Evolutionary conservation across 768 basidiomycete genomes (phyloP).

Genomic region (Wakefieldia striispora): DNA sequence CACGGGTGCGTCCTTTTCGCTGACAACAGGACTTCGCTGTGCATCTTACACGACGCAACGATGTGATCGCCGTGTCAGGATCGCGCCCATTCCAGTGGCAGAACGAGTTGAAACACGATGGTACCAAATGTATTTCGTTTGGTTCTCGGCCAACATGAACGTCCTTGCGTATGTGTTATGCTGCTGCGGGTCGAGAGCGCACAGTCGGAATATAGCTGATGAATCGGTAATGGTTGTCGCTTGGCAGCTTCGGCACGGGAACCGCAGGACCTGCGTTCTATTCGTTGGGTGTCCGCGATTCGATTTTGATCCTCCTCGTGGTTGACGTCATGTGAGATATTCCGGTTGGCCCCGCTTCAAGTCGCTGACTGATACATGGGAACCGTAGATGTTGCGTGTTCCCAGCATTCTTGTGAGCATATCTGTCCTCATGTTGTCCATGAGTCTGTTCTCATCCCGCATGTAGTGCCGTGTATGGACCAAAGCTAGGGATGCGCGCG

Average conservation of each 20-base stretch:
- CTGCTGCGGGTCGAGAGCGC: too few relatives aligned
- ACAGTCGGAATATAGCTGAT: too few relatives aligned
- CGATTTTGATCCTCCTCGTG: conserved; percentile 39
- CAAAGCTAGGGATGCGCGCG: conserved; percentile 53
- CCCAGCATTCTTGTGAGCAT: conserved; percentile 39
- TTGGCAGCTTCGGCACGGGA: conserved; percentile 45
- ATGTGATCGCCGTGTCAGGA: conserved; percentile 24
- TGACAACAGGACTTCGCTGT: too few relatives aligned
- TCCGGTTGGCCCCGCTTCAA: too few relatives aligned
- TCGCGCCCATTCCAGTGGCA: conserved; percentile 37
- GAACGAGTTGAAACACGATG: conserved; percentile 40
- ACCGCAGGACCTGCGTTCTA: conserved; percentile 51
- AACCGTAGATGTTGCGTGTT: conserved; percentile 30
- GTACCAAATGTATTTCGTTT: conserved; percentile 51
- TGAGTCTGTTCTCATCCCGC: background rate
- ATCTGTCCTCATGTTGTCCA: background rate
- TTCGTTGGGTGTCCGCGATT: conserved; percentile 42
- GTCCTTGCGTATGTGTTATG: conserved; percentile 36
- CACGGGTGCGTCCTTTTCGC: conserved; percentile 33
- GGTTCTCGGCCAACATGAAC: conserved; percentile 48
- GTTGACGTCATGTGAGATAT: conserved; percentile 43
- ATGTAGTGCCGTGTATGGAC: conserved; percentile 48
- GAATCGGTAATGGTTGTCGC: background rate
- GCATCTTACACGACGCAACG: background rate
- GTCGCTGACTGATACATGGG: conserved; percentile 2